Conservation (phyloP, 2,329 filamentous ascomycete genomes). For the Cladosporium oxysporum region DNA sequence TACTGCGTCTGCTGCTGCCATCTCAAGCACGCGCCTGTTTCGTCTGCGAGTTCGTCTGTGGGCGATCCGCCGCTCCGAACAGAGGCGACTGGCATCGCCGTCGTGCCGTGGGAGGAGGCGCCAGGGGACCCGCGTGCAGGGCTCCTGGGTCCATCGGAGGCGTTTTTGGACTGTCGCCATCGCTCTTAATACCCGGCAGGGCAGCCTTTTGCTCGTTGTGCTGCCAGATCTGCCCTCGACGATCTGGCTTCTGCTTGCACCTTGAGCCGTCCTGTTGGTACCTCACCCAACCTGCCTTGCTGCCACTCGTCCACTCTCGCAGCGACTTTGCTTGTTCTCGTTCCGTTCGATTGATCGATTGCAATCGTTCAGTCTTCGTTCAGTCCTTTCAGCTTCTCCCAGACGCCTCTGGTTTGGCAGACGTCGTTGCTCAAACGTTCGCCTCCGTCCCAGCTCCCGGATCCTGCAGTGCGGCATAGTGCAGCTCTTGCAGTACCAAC, state of each 20-base stretch:
- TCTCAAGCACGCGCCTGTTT: conserved; percentile 21
- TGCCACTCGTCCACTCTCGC: neutral
- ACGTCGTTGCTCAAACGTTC: conserved; percentile 13
- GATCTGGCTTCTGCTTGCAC: conserved; percentile 15
- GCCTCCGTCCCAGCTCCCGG: conserved; percentile 15
- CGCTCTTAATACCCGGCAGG: conserved; percentile 21
- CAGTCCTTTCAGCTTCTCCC: conserved; percentile 7
- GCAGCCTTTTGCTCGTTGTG: conserved; percentile 15
- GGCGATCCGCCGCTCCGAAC: conserved; percentile 19
- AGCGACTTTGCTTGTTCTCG: neutral
- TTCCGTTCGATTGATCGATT: neutral
- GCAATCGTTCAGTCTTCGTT: neutral
- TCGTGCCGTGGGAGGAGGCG: conserved; percentile 21
- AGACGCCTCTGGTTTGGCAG: neutral
- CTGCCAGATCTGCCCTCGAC: conserved; percentile 19
- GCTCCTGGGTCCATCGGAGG: conserved; percentile 20
- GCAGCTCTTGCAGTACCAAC: neutral
- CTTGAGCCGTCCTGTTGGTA: conserved; percentile 17
- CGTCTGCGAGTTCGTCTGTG: conserved; percentile 13
- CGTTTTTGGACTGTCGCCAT: conserved; percentile 20
- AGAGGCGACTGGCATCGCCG: conserved; percentile 17
- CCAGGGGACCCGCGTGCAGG: conserved; percentile 20
- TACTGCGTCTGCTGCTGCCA: neutral
- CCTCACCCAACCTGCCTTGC: conserved; percentile 9
- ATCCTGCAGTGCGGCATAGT: conserved; percentile 11